Evolutionary conservation across 2,329 filamentous ascomycete species (phyloP), one percentile per base, ranked within the genome.

Genomic region (Fonsecaea nubica): DNA sequence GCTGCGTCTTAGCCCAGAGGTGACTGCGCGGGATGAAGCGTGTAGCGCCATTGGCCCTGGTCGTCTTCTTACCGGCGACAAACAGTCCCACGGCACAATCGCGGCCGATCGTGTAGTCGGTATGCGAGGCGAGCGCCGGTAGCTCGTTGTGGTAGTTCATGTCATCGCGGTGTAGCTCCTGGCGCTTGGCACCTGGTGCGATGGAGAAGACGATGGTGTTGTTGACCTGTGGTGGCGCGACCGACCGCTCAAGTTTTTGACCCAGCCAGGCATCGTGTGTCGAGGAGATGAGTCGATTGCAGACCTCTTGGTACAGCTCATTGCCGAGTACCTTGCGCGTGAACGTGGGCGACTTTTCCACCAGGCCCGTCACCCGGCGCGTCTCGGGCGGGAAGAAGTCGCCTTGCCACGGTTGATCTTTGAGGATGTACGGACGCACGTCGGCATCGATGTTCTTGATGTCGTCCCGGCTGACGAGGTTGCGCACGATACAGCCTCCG

Each of bases 31-130:
- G 64, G 25, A 63, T 42, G 56, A 63, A 62, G 12, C 59, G 50
- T n/a, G 75, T 77, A 9, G 74, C 75, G 1, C 75, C 75, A 52
- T 77, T 77, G 13, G 63, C 68, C 40, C 67, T 73, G 1, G 69
- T 73, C 3, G 72, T 65, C 42, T 70, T 72, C 4, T 60, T 74
- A 0, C 65, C 65, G 4, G 65, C 62, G 9, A 68, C 40, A 35
- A 68, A 65, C 10, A 57, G 25, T 13, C 65, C 65, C 4, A 68
- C 40, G 9, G 30, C 48, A 9, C 13, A 32, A 13, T 68, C 65
- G 18, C 62, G 38, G 12, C 53, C 18, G n/a, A 58, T n/a, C 12
- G 13, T 50, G 52, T 64, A 55, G 13, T 62, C 45, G 35, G 35
- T 12, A 9, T 36, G n/a, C 9, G 45, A 32, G 62, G 52, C 33